Conservation (phyloP, 345 rosid genomes). For the Boechera divaricarpa region DNA sequence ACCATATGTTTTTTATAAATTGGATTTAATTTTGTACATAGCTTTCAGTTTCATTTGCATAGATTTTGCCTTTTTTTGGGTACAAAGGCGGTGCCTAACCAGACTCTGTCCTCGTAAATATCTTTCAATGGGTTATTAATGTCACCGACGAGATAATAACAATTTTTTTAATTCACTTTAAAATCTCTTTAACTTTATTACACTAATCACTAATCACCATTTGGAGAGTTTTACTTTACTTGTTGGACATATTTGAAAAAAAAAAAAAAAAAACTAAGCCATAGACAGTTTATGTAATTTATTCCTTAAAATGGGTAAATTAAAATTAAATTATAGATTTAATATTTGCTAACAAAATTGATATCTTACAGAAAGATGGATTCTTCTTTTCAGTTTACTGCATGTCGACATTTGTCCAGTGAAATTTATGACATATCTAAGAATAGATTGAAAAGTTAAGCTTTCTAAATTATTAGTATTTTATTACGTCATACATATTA, state of each 20-base stretch:
- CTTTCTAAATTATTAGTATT: not conserved
- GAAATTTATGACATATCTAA: slow-evolving; percentile 7
- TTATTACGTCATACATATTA: not conserved
- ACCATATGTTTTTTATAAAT: not conserved
- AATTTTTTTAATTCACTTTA: not conserved
- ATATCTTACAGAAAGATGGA: not conserved
- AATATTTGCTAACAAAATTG: not conserved
- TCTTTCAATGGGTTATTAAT: slow-evolving; percentile 22
- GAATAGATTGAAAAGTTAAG: not conserved
- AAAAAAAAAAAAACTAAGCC: too few relatives aligned
- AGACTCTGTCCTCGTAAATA: slow-evolving; percentile 14
- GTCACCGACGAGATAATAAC: slow-evolving; percentile 22
- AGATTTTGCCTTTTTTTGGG: slow-evolving; percentile 16
- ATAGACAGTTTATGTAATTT: not conserved
- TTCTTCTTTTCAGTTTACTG: slow-evolving; percentile 16
- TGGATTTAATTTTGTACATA: not conserved
- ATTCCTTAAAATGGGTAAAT: not conserved
- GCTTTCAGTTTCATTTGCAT: slow-evolving; percentile 30
- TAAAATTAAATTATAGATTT: not conserved
- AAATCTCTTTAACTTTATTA: not conserved
- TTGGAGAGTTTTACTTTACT: not conserved
- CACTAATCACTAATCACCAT: slow-evolving; percentile 1
- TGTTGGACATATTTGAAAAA: not conserved
- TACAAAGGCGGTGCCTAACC: slow-evolving; percentile 41
- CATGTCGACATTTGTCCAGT: slow-evolving; percentile 26